These are phyloP conservation scores for Leccinum aurantiacum DNA, from an alignment of 768 basidiomycete species.

Conservation along the genomic window DNA sequence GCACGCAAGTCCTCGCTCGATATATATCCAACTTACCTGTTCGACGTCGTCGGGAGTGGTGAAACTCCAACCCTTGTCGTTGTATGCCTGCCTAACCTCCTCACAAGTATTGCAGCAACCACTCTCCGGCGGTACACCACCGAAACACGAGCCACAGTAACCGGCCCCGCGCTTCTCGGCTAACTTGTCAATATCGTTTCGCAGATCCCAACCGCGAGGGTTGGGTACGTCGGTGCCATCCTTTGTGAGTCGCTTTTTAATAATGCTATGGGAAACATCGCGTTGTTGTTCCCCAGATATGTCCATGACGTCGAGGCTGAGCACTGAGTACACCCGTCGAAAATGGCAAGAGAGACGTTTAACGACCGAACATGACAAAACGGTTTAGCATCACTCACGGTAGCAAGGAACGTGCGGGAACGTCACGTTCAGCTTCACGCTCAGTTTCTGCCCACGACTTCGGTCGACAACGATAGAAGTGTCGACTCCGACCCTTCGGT, in stretches of 20 bases:
- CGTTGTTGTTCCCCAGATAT: constrained; percentile 95
- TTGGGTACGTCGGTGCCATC: constrained; percentile 59
- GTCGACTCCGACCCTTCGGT: constrained; percentile 80
- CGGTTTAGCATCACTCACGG: constrained; percentile 53
- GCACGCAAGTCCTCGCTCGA: not conserved
- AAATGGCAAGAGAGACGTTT: constrained; percentile 1
- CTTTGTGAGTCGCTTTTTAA: constrained; percentile 74
- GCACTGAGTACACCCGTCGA: constrained; percentile 51
- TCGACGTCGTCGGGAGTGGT: constrained; percentile 86
- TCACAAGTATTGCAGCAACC: constrained; percentile 98
- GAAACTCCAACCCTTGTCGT: constrained; percentile 95
- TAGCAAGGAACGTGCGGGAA: constrained; percentile 98
- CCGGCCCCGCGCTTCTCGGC: constrained; percentile 55
- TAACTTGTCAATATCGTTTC: constrained; percentile 85
- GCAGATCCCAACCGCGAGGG: constrained; percentile 59
- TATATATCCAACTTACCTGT: constrained; percentile 58
- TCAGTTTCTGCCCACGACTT: constrained; percentile 91
- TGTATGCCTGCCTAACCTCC: constrained; percentile 87
- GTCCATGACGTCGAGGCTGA: constrained; percentile 97
- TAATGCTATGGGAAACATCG: constrained; percentile 85
- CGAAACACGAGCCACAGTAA: constrained; percentile 97
- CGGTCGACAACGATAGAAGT: constrained; percentile 94
- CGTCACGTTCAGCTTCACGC: constrained; percentile 87
- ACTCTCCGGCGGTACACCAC: constrained; percentile 67
- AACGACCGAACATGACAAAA: not conserved